Conservation (phyloP, 2,329 filamentous ascomycete species). For the Xylaria sp. region DNA sequence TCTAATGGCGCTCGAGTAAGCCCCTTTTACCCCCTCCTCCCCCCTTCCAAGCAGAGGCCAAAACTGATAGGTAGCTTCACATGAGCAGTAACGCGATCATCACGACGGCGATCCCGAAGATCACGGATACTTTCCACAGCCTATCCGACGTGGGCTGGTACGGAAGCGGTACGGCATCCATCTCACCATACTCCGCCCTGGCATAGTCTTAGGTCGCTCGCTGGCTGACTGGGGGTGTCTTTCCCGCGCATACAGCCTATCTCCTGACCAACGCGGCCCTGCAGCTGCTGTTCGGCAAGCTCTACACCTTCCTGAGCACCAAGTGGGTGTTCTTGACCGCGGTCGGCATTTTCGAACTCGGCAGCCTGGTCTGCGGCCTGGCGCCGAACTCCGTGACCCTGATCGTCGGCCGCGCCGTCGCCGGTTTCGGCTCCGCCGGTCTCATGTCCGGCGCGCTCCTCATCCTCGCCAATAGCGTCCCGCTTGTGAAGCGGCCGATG, state of each 20-base stretch:
- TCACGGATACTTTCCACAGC: constrained; percentile 44
- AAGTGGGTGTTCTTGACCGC: constrained; percentile 42
- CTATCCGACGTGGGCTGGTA: constrained; percentile 53
- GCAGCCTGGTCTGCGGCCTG: constrained; percentile 42
- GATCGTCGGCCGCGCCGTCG: constrained; percentile 36
- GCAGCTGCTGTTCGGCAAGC: constrained; percentile 41
- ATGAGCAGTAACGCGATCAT: constrained; percentile 42
- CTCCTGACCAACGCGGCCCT: constrained; percentile 43
- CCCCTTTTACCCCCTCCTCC: constrained; percentile 21
- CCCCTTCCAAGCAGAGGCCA: neutral
- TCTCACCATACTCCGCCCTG: no score
- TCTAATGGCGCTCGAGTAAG: constrained; percentile 46
- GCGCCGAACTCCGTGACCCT: constrained; percentile 34
- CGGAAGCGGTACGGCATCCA: constrained; percentile 37
- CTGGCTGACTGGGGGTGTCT: constrained; percentile 5
- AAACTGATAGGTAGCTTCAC: constrained; percentile 20
- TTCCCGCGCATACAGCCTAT: constrained; percentile 34
- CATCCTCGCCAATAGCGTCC: constrained; percentile 40
- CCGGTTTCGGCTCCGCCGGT: constrained; percentile 42
- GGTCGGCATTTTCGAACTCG: constrained; percentile 45
- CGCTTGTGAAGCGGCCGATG: constrained; percentile 30
- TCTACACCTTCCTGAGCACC: constrained; percentile 45
- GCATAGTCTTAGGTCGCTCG: no score
- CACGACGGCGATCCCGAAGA: constrained; percentile 46
- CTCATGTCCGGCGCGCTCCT: constrained; percentile 44